These are phyloP conservation scores for Harrya chromipes DNA, from an alignment of 768 basidiomycete species.

Conservation along the genomic window DNA sequence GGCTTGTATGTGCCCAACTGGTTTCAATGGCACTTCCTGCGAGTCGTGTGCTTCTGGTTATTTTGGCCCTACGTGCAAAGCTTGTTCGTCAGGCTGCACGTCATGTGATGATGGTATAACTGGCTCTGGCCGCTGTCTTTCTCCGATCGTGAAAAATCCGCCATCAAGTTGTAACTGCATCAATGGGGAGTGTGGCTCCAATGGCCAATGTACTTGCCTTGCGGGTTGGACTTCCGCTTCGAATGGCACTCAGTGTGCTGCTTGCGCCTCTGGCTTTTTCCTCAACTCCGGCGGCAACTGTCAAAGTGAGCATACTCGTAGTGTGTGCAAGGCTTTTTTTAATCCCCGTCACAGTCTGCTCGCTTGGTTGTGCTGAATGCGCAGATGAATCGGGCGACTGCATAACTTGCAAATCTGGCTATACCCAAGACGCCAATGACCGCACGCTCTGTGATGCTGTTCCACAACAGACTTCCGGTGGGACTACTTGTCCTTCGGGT, in stretches of 20 bases:
- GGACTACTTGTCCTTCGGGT: conserved; percentile 59
- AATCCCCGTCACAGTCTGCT: conserved; percentile 50
- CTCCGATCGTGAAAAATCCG: conserved; percentile 44
- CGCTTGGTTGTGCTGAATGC: conserved; percentile 69
- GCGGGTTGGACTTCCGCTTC: conserved; percentile 68
- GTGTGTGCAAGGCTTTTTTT: not conserved
- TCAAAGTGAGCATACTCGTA: conserved; percentile 43
- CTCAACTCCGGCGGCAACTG: conserved; percentile 67
- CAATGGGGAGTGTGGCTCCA: conserved; percentile 70
- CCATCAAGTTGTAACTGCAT: conserved; percentile 76
- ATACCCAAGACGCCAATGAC: conserved; percentile 64
- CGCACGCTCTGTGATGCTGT: conserved; percentile 61
- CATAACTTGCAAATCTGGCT: conserved; percentile 65
- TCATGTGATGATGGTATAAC: conserved; percentile 78
- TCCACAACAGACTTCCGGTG: conserved; percentile 47
- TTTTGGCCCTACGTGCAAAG: conserved; percentile 69
- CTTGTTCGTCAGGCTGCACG: conserved; percentile 67
- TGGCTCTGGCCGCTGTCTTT: conserved; percentile 72
- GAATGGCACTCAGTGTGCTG: conserved; percentile 75
- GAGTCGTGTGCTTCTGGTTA: conserved; percentile 72
- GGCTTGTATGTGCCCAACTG: conserved; percentile 66
- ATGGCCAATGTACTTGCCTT: conserved; percentile 73
- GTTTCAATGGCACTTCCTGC: conserved; percentile 78
- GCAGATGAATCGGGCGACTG: conserved; percentile 68
- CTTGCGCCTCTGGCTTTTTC: conserved; percentile 77